Evolutionary conservation across 257 asterid species (phyloP), one percentile per base, ranked within the genome.

Genomic region (Jaltomata sinuosa): DNA sequence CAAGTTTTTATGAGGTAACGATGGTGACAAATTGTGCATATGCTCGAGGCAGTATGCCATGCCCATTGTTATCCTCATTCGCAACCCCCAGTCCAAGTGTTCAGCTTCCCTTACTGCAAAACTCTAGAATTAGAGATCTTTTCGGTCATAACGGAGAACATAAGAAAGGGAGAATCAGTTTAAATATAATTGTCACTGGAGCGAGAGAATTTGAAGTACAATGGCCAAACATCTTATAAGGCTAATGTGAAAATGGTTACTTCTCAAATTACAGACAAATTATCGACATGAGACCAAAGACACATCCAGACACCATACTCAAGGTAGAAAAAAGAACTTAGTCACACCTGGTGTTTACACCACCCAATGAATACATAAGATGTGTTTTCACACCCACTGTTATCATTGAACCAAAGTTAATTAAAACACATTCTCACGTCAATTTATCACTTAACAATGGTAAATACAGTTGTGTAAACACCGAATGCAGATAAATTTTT

Each of bases 31-130:
- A 64, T 89, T 94, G 86, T 95, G 97, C 95, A 95, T 91, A 91
- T 92, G 90, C 59, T 91, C 92, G 27, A 95, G 96, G 89, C 99
- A 97, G 88, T 95, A 97, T 3, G 96, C 92, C 62, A 90, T 86
- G 80, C 99, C 99, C 98, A 95, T 97, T n/a, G 91, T 91, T 54
- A 97, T 90, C 83, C 99, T 90, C 92, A 95, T 55, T 45, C 99
- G 88, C 91, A 67, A 89, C 7, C 83, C 79, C 98, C 99, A 97
- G 80, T 92, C 92, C 91, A 97, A 92, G 89, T 90, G 98, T 36
- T 94, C 99, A 3, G 97, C 90, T 91, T 97, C 98, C 90, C 84
- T 94, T 84, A 93, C 99, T 93, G 91, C 87, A 85, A 32, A 69
- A 83, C 22, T 36, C 79, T 25, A 53, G 62, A 55, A 64, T 12